phyloP scores from a whole-genome alignment of 2,329 filamentous ascomycete species.

The Cordyceps tenuipes region DNA sequence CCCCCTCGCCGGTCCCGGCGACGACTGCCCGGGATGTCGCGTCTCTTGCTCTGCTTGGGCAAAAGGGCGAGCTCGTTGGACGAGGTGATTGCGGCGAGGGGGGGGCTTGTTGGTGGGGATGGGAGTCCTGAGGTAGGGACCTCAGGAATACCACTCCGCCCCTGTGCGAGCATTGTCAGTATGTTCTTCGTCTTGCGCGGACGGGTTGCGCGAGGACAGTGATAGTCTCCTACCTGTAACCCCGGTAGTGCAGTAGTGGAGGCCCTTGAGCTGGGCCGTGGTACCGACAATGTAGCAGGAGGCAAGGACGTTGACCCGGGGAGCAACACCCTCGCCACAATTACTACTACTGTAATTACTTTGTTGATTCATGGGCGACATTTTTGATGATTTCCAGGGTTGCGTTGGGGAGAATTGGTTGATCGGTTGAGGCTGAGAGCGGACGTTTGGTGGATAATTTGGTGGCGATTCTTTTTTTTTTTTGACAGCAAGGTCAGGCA shows the following conservation, averaged over 20 bases:
- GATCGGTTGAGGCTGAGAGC: neutral
- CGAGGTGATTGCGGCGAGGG: constrained; percentile 66
- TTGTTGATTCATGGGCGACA: constrained; percentile 65
- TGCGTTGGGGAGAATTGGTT: constrained; percentile 10
- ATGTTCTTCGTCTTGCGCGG: neutral
- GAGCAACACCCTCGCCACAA: constrained; percentile 61
- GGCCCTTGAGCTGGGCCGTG: constrained; percentile 64
- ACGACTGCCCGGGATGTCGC: constrained; percentile 30
- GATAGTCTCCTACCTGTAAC: constrained; percentile 54
- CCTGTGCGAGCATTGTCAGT: constrained; percentile 34
- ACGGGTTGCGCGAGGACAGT: neutral
- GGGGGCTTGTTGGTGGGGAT: constrained; percentile 81
- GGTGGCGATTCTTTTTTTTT: constrained; percentile 1
- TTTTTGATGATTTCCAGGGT: constrained; percentile 25
- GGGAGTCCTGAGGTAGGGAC: constrained; percentile 76
- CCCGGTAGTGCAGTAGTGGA: constrained; percentile 94
- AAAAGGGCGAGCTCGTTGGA: constrained; percentile 59
- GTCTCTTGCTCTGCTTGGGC: constrained; percentile 43
- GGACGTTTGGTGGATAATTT: neutral
- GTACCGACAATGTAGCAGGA: constrained; percentile 82
- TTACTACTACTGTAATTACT: constrained; percentile 64
- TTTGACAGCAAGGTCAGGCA: neutral
- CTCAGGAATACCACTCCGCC: constrained; percentile 94
- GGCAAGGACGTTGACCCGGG: constrained; percentile 71
- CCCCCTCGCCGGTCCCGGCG: constrained; percentile 61